Evolutionary conservation across 1,284 basidiomycete genomes (phyloP).

Genomic region (Leccinum pallidistipes): DNA sequence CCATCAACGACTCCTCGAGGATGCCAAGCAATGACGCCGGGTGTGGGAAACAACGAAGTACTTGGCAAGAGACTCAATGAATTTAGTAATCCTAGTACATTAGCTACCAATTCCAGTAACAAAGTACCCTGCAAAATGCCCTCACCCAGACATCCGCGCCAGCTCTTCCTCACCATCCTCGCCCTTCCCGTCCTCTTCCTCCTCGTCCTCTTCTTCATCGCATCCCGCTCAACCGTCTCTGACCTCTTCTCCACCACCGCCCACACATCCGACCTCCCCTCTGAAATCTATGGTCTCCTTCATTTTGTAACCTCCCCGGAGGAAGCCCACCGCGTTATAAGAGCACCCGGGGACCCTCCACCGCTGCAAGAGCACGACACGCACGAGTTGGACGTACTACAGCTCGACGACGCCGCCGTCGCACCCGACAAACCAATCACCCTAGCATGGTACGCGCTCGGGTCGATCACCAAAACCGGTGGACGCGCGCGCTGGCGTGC

Average conservation of each 20-base stretch:
- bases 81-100: no score
- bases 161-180: slow-evolving; percentile 38
- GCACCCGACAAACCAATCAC: slow-evolving; percentile 47
- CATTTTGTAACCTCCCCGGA: slow-evolving; percentile 56
- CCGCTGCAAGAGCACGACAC: background rate
- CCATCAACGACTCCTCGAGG: no score
- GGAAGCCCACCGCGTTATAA: slow-evolving; percentile 21
- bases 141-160: slow-evolving; percentile 42
- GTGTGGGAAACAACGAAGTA: no score
- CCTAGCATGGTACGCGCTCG: slow-evolving; percentile 47
- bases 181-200: slow-evolving; percentile 30
- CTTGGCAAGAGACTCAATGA: no score
- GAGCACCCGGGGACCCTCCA: background rate
- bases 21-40: no score
- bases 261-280: slow-evolving; percentile 31
- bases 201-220: slow-evolving; percentile 31
- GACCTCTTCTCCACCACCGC: slow-evolving; percentile 38
- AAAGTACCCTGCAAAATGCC: slow-evolving; percentile 3
- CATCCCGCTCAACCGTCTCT: slow-evolving; percentile 32
- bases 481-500: background rate
- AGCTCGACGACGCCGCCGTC: slow-evolving; percentile 36
- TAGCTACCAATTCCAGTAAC: background rate
- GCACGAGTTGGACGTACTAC: slow-evolving; percentile 27
- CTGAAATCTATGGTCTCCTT: slow-evolving; percentile 67
- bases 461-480: slow-evolving; percentile 12